Base-by-base conservation (phyloP, 148 eudicot species). In the Hydrangea macrophylla region DNA sequence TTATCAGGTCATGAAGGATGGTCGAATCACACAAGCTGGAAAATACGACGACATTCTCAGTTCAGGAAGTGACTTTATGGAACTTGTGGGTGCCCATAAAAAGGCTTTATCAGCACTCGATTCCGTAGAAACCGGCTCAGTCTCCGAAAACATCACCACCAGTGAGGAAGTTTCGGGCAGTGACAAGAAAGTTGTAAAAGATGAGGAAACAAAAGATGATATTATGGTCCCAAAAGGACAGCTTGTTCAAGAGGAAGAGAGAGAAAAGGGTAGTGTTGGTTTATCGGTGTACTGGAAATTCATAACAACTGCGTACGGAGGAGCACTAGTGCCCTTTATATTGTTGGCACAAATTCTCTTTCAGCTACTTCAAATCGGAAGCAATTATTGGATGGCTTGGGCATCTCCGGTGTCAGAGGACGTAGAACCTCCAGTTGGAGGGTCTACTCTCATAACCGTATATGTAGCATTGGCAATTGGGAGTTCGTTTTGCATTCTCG, bases 381-480 rank as follows among this genome's bases (percentile, higher is more conserved):
- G 83, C 63, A 82, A 79, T 44, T 82, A 82, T 25, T 82, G 86
- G 86, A 70, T 82, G 76, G 86, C 83, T 22, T 79, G 76, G 83
- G 86, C 83, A 23, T 73, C 78, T 18, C 82, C 85, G 11, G 73
- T 71, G 53, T 82, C 85, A 7, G 20, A 69, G 64, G 71, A 70
- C n/a, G 69, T 44, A 22, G 35, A 50, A 20, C 69, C 76, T 17
- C 5, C 26, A 27, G 83, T 79, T 2, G 28, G 53, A 35, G 35
- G 69, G 7, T 73, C 18, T 10, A 76, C 74, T 15, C 58, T 82
- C 27, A 73, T 82, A 24, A 18, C 22, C 36, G 83, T 79, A 33
- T 82, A 79, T 54, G 72, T 55, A 45, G 70, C 75, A 58, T 59
- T 82, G 60, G 37, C 86, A 17, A 11, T 71, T 63, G 80, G 78